These are phyloP conservation scores for Puya raimondii DNA, from an alignment of 176 grass and related monocot species.

Conservation along the genomic window DNA sequence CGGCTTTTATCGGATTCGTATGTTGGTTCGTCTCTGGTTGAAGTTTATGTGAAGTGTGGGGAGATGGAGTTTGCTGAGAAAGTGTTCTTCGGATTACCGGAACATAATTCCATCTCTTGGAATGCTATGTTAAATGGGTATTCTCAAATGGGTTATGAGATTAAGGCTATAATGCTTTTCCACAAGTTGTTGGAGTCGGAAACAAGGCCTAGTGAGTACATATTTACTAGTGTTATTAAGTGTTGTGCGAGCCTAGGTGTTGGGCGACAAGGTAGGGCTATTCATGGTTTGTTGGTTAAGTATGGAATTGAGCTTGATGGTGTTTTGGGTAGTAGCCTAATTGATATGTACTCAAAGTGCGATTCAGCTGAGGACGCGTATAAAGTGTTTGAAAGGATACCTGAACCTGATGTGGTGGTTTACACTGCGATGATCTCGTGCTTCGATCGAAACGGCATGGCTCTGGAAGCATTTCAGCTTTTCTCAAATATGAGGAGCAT, in stretches of 20 bases:
- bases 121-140: slow-evolving; percentile 30
- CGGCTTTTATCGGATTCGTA: slow-evolving; percentile 21
- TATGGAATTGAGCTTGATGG: slow-evolving; percentile 16
- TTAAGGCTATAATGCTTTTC: slow-evolving; percentile 15
- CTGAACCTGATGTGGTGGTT: slow-evolving; percentile 37
- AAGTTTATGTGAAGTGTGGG: slow-evolving; percentile 20
- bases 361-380: slow-evolving; percentile 23
- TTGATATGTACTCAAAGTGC: slow-evolving; percentile 38
- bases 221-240: slow-evolving; percentile 28
- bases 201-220: slow-evolving; percentile 26
- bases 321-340: slow-evolving; percentile 27
- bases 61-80: slow-evolving; percentile 25
- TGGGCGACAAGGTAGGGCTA: slow-evolving; percentile 12
- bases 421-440: slow-evolving; percentile 38
- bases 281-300: slow-evolving; percentile 35
- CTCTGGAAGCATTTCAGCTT: slow-evolving; percentile 24
- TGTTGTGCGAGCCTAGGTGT: slow-evolving; percentile 8
- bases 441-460: slow-evolving; percentile 22
- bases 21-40: slow-evolving; percentile 23
- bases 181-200: slow-evolving; percentile 14
- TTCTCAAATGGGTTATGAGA: slow-evolving; percentile 11
- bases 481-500: slow-evolving; percentile 23
- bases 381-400: slow-evolving; percentile 29
- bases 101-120: slow-evolving; percentile 23
- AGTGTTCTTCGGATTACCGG: slow-evolving; percentile 11